A percentile compares a stretch with the other conserved stretches of the same genome.
phyloP scores from a whole-genome alignment of 805 yeast genomes.

The Yarrowia porcina region DNA sequence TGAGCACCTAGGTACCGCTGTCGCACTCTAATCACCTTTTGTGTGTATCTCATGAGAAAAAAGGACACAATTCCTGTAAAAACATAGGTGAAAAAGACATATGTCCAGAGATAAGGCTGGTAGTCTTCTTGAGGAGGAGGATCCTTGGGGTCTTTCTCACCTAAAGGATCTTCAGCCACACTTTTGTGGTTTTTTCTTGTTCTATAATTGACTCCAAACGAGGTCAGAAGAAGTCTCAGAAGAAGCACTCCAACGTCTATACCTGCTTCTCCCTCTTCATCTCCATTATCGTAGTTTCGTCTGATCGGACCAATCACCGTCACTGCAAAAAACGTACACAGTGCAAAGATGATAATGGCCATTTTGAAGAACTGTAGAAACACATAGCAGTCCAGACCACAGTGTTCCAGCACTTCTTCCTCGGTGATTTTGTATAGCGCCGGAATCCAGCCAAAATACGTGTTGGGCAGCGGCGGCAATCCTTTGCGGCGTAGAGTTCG shows the following conservation, averaged over 20 bases:
- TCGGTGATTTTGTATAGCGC: conserved; percentile 64
- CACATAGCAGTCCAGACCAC: conserved; percentile 93
- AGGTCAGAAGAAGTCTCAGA: not conserved
- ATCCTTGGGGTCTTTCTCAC: not conserved
- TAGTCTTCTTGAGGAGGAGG: conserved; percentile 42
- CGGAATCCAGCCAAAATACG: conserved; percentile 80
- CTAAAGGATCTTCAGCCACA: not conserved
- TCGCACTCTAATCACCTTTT: conserved; percentile 68
- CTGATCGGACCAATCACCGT: conserved; percentile 80
- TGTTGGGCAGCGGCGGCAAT: conserved; percentile 53
- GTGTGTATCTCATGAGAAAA: conserved; percentile 65
- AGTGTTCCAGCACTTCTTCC: conserved; percentile 74
- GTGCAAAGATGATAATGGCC: conserved; percentile 66
- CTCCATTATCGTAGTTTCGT: conserved; percentile 64
- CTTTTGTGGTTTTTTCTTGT: not conserved
- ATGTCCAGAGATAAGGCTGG: conserved; percentile 72
- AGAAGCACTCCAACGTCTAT: not conserved
- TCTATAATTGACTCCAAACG: not conserved
- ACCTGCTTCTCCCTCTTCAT: conserved; percentile 24
- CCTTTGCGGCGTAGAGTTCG: conserved; percentile 51
- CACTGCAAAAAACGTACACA: conserved; percentile 67
- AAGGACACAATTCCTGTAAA: conserved; percentile 68
- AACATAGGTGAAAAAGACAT: conserved; percentile 79
- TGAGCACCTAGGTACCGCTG: conserved; percentile 82
- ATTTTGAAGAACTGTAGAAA: conserved; percentile 86